Evolutionary conservation across 768 basidiomycete genomes (phyloP).

Genomic region (Trichaptum fuscoviolaceum): DNA sequence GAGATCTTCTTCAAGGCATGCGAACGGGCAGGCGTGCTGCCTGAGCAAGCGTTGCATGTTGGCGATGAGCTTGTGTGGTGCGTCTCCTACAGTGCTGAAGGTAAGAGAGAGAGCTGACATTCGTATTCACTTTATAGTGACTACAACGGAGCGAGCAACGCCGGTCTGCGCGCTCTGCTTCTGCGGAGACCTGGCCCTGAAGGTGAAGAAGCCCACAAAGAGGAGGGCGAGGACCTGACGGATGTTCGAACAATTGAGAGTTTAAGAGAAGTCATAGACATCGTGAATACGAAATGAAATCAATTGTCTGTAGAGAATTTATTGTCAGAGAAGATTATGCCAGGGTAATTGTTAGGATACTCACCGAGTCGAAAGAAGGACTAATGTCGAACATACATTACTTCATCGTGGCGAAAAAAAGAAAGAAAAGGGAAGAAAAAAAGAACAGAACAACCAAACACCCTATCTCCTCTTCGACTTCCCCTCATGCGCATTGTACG

Average conservation of each 20-base stretch:
- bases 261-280: conserved; percentile 30
- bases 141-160: conserved; percentile 52
- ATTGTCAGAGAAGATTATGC: background rate
- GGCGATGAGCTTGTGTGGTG: conserved; percentile 73
- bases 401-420: background rate
- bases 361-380: too few relatives aligned
- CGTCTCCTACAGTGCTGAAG: background rate
- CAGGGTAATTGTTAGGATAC: too few relatives aligned
- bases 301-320: background rate
- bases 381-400: too few relatives aligned
- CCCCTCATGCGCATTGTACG: background rate
- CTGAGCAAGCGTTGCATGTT: conserved; percentile 56
- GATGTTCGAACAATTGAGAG: conserved; percentile 34
- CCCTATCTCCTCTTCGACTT: background rate
- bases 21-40: conserved; percentile 27
- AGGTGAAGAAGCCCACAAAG: conserved; percentile 41
- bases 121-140: conserved; percentile 40
- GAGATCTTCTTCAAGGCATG: conserved; percentile 53
- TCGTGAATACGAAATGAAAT: conserved; percentile 22
- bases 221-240: conserved; percentile 36
- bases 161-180: conserved; percentile 54
- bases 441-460: background rate
- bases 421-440: background rate
- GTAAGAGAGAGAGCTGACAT: background rate
- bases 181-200: conserved; percentile 45